A percentile compares a stretch with the other conserved stretches of the same genome.
phyloP scores from a whole-genome alignment of 345 rosid genomes.

The Xanthoceras sorbifolium region DNA sequence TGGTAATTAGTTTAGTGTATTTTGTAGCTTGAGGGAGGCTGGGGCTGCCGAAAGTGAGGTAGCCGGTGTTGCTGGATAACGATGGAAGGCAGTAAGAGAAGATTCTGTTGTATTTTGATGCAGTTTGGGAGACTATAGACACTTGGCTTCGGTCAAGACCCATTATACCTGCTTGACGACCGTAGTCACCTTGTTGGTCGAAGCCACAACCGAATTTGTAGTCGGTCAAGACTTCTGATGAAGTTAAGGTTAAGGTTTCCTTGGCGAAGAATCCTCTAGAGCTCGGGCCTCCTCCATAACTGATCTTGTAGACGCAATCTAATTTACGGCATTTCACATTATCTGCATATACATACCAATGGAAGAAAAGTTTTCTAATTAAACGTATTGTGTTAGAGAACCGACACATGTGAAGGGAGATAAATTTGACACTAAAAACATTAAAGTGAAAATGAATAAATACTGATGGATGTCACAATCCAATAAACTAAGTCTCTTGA shows the following conservation, averaged over 20 bases:
- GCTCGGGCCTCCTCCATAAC: too few species aligned
- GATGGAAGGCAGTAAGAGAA: slow-evolving; percentile 92
- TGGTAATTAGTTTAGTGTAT: slow-evolving; percentile 49
- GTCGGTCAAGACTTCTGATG: slow-evolving; percentile 39
- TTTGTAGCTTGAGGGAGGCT: slow-evolving; percentile 38
- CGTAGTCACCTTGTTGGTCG: too few species aligned
- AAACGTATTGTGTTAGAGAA: too few species aligned
- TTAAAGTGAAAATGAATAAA: too few species aligned
- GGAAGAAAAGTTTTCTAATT: too few species aligned
- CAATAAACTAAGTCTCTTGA: too few species aligned
- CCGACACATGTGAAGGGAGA: too few species aligned
- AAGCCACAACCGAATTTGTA: slow-evolving; percentile 76
- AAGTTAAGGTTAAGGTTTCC: slow-evolving; percentile 59
- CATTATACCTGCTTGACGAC: slow-evolving; percentile 53
- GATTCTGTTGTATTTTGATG: slow-evolving; percentile 48
- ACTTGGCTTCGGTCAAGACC: slow-evolving; percentile 73
- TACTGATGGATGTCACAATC: too few species aligned
- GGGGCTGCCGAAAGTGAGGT: slow-evolving; percentile 63
- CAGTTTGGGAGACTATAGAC: slow-evolving; percentile 69
- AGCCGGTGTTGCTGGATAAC: slow-evolving; percentile 60
- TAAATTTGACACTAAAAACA: too few species aligned
- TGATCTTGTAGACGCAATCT: too few species aligned
- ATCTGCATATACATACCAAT: slow-evolving; percentile 41
- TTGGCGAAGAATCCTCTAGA: slow-evolving; percentile 61
- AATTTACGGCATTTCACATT: slow-evolving; percentile 47